Percentiles rank a stretch among this genome's conserved stretches.
These are phyloP conservation scores for Phytophthora citrophthora DNA, from an alignment of 352 stramenopile species.

Conservation along the genomic window DNA sequence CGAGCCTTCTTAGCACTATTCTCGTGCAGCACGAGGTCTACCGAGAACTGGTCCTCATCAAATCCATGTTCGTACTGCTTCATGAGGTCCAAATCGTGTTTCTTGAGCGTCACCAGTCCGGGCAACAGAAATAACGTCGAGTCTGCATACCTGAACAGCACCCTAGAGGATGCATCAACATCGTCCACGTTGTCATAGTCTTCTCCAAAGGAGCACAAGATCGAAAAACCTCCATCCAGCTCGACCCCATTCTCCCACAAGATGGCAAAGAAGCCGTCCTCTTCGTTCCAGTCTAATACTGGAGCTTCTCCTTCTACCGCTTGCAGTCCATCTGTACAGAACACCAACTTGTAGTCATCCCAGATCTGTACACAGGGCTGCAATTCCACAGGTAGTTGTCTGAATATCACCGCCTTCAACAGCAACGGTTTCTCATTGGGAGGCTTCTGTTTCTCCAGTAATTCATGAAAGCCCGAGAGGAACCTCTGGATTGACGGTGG, in stretches of 20 bases:
- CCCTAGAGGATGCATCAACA: slow-evolving; percentile 64
- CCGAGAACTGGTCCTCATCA: slow-evolving; percentile 80
- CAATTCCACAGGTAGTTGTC: slow-evolving; percentile 71
- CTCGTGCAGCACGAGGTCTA: slow-evolving; percentile 82
- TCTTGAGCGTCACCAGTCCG: slow-evolving; percentile 76
- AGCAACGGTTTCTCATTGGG: slow-evolving; percentile 70
- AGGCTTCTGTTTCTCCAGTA: slow-evolving; percentile 59
- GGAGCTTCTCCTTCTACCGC: slow-evolving; percentile 34
- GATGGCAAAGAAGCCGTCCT: slow-evolving; percentile 83
- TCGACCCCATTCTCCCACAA: slow-evolving; percentile 81
- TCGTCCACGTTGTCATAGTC: slow-evolving; percentile 69
- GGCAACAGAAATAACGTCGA: slow-evolving; percentile 81
- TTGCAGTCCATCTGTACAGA: slow-evolving; percentile 54
- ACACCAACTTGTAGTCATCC: slow-evolving; percentile 79
- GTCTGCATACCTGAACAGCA: slow-evolving; percentile 81
- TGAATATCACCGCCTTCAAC: slow-evolving; percentile 82
- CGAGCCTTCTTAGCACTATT: slow-evolving; percentile 43
- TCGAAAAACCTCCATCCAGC: slow-evolving; percentile 82
- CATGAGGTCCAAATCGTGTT: slow-evolving; percentile 81
- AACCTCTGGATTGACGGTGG: slow-evolving; percentile 82
- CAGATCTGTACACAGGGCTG: slow-evolving; percentile 86
- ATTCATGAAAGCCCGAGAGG: slow-evolving; percentile 64
- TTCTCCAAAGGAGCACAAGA: slow-evolving; percentile 86
- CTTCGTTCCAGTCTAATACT: slow-evolving; percentile 79
- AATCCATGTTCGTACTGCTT: slow-evolving; percentile 88